Evolutionary conservation across 164 flowering plant species (phyloP), one percentile per base, ranked within the genome.

Genomic region (Akebia trifoliata): DNA sequence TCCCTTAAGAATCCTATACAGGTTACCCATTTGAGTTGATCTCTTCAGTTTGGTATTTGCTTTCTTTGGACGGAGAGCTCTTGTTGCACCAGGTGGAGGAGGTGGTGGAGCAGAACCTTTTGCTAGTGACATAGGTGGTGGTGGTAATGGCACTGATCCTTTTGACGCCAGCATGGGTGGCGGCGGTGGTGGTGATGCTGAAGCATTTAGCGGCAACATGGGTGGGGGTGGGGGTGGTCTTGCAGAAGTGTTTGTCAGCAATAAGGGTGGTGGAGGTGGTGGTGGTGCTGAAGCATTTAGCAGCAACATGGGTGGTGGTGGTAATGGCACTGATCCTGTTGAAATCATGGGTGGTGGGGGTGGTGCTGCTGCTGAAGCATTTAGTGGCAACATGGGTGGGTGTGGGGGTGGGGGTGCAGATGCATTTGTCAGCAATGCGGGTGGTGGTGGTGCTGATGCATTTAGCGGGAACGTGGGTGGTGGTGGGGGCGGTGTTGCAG

Each of bases 21-120:
- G 70, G 49, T 71, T 80, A 0, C 90, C 91, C 81, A 91, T 80
- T 24, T 91, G 85, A 20, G 80, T 67, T 55, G 97, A 91, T 73
- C 75, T 78, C 69, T 75, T 84, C 74, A 91, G 50, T 56, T 83
- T 91, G 7, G 86, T 78, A 7, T 44, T 46, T 46, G 75, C 66
- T 67, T 63, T 74, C 72, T 70, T 89, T 25, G 83, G 74, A 29
- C 85, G 79, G 24, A 83, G 73, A 44, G 74, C 63, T 65, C 42
- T 78, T 54, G 60, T 62, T 4, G 60, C 81, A 2, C 78, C 79
- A 36, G 50, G 45, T 63, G 76, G 86, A 31, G 70, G 73, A 59
- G 94, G 91, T 4, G 90, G 96, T 38, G 86, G 87, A 28, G 81
- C 74, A 31, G 59, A 67, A 35, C 54, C 70, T 2, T 58, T 78